These are phyloP conservation scores for Penicillium sp. DNA, from an alignment of 2,329 filamentous ascomycete genomes.

Conservation along the genomic window DNA sequence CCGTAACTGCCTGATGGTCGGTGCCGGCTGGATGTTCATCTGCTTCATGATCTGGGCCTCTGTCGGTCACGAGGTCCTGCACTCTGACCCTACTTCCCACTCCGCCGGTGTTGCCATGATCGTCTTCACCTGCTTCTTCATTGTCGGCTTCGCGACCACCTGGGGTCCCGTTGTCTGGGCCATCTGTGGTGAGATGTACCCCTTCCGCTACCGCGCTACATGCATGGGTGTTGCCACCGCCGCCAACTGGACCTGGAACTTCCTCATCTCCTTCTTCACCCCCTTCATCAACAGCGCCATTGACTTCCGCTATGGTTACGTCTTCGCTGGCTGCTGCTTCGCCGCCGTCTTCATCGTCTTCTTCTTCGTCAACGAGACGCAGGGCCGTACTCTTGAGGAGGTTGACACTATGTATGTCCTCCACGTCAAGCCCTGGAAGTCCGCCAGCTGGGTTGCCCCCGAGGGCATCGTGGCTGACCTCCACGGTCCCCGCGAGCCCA, in stretches of 20 bases:
- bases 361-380: slow-evolving; percentile 71
- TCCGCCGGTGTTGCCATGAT: slow-evolving; percentile 63
- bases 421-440: slow-evolving; percentile 59
- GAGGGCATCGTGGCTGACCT: slow-evolving; percentile 28
- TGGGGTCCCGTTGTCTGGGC: slow-evolving; percentile 60
- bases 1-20: slow-evolving; percentile 61
- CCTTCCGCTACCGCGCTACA: slow-evolving; percentile 57
- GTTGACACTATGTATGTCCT: slow-evolving; percentile 74
- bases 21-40: slow-evolving; percentile 62
- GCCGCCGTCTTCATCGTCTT: slow-evolving; percentile 62
- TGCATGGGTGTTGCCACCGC: slow-evolving; percentile 72
- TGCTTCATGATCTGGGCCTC: slow-evolving; percentile 58
- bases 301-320: slow-evolving; percentile 70
- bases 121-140: slow-evolving; percentile 68
- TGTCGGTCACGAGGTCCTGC: slow-evolving; percentile 49
- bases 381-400: slow-evolving; percentile 69
- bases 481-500: slow-evolving; percentile 16
- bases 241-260: slow-evolving; percentile 75
- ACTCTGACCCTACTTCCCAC: slow-evolving; percentile 39
- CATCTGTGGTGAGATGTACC: slow-evolving; percentile 44
- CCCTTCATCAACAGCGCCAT: slow-evolving; percentile 70
- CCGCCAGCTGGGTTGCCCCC: slow-evolving; percentile 46
- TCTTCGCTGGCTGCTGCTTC: slow-evolving; percentile 70
- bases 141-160: slow-evolving; percentile 64
- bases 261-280: slow-evolving; percentile 71